phyloP scores from a whole-genome alignment of 208 protist species.

The Trypanosoma avium region DNA sequence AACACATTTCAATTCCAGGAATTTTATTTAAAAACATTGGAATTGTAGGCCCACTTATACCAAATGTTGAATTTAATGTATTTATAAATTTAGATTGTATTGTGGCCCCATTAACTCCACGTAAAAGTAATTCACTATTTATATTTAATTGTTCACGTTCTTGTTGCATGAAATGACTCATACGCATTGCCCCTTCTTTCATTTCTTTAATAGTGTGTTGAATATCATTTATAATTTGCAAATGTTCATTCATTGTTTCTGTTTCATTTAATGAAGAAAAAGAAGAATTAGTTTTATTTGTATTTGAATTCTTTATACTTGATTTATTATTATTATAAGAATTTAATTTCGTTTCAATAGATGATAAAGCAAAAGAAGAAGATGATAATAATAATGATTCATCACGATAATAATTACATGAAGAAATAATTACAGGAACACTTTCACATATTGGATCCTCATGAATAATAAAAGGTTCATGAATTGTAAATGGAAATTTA shows the following conservation, averaged over 20 bases:
- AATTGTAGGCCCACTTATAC: slow-evolving; percentile 8
- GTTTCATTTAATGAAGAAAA: not conserved
- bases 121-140: slow-evolving; percentile 46
- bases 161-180: slow-evolving; percentile 58
- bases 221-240: slow-evolving; percentile 54
- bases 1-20: slow-evolving; percentile 48
- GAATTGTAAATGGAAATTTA: slow-evolving; percentile 2
- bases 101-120: slow-evolving; percentile 37
- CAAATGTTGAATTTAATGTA: slow-evolving; percentile 24
- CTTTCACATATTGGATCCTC: not conserved
- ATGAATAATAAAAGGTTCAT: slow-evolving; percentile 17
- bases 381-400: not conserved
- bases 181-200: slow-evolving; percentile 53
- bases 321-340: too few species aligned
- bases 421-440: not conserved
- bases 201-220: slow-evolving; percentile 46
- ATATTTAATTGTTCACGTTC: slow-evolving; percentile 40
- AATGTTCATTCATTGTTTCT: slow-evolving; percentile 34
- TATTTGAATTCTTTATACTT: too few species aligned
- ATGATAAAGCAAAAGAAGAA: not conserved
- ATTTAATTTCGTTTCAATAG: not conserved
- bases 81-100: slow-evolving; percentile 34
- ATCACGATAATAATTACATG: slow-evolving; percentile 8
- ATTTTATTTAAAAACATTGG: slow-evolving; percentile 32
- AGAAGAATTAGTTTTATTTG: not conserved